A percentile compares a stretch with the other conserved stretches of the same genome.
phyloP scores from a whole-genome alignment of 2,329 filamentous ascomycete species.

The Alternaria hordeiaustralica region DNA sequence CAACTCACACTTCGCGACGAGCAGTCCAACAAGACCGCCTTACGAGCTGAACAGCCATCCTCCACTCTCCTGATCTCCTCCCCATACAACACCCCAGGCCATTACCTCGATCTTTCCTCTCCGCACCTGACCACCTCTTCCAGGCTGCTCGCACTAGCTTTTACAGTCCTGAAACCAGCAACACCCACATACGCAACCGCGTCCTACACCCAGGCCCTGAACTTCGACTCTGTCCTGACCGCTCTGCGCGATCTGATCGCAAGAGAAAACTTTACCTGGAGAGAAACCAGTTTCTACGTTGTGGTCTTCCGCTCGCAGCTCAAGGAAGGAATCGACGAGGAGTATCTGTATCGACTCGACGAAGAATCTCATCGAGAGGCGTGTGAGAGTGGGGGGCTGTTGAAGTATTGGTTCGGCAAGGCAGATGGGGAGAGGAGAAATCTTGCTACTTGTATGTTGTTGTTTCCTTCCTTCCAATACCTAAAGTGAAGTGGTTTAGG shows the following conservation, averaged over 20 bases:
- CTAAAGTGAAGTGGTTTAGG: background rate
- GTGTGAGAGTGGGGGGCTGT: slow-evolving; percentile 75
- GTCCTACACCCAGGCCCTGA: slow-evolving; percentile 76
- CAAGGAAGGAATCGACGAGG: slow-evolving; percentile 69
- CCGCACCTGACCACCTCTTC: slow-evolving; percentile 65
- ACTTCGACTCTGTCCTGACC: slow-evolving; percentile 71
- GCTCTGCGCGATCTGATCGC: slow-evolving; percentile 62
- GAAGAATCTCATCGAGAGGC: slow-evolving; percentile 82
- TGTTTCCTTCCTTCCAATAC: background rate
- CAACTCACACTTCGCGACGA: slow-evolving; percentile 26
- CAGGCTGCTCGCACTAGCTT: slow-evolving; percentile 72
- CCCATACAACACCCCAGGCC: slow-evolving; percentile 73
- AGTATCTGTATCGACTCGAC: slow-evolving; percentile 74
- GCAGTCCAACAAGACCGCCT: background rate
- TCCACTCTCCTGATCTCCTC: slow-evolving; percentile 66
- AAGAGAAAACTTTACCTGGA: slow-evolving; percentile 61
- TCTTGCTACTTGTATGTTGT: slow-evolving; percentile 71
- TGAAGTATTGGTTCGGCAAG: slow-evolving; percentile 92
- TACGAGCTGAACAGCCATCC: background rate
- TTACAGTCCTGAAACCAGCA: slow-evolving; percentile 68
- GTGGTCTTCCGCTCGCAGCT: slow-evolving; percentile 83
- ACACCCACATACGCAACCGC: slow-evolving; percentile 78
- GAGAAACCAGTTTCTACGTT: slow-evolving; percentile 74
- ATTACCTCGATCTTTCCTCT: slow-evolving; percentile 74
- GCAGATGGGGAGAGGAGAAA: slow-evolving; percentile 75